Evolutionary conservation across 2,329 filamentous ascomycete genomes (phyloP), one percentile per base, ranked within the genome.

Genomic region (Tetracladium maxilliforme): DNA sequence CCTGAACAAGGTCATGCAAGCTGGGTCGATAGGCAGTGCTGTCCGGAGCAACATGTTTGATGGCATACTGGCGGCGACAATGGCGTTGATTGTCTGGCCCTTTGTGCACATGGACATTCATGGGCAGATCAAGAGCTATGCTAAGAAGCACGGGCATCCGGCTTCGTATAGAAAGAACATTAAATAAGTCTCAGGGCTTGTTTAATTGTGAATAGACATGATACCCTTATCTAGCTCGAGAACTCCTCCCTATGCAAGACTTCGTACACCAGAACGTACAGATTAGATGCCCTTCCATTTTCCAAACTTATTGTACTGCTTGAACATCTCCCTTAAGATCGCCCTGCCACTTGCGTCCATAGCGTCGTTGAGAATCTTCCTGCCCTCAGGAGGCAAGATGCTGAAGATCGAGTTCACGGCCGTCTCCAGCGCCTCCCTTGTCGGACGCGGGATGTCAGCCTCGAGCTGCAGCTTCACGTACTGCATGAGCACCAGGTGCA

Each of bases 1-100:
- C 33, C 45, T 93, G 23, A 81, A 78, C 2, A 51, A 67, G 28
- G 41, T 82, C 30, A 77, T 94, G 70, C 71, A 76, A 36, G 75
- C 65, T 43, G 55, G 56, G 14, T 44, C 53, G 11, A 45, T 72
- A 39, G 68, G 70, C 10, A 64, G 66, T 4, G 58, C 58, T 10
- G 51, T 56, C 25, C 57, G 70, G 35, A 71, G 72, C 32, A 73
- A 58, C 37, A 67, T 59, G 59, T 10, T 77, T 10, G 23, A 69
- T 21, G 74, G 79, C 43, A 68, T 61, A 2, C 26, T 75, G 10
- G 51, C 70, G 36, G 54, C 55, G 10, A 66, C 60, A 49, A 33
- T 75, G 10, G 45, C 64, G 6, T 46, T 57, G 6, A 30, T 76
- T 7, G 48, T 68, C 22, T 73, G 65, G 61, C 52, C 68, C 20